Evolutionary conservation across 805 yeast species (phyloP), one percentile per base, ranked within the genome.

Genomic region (Ogataea zsoltii): DNA sequence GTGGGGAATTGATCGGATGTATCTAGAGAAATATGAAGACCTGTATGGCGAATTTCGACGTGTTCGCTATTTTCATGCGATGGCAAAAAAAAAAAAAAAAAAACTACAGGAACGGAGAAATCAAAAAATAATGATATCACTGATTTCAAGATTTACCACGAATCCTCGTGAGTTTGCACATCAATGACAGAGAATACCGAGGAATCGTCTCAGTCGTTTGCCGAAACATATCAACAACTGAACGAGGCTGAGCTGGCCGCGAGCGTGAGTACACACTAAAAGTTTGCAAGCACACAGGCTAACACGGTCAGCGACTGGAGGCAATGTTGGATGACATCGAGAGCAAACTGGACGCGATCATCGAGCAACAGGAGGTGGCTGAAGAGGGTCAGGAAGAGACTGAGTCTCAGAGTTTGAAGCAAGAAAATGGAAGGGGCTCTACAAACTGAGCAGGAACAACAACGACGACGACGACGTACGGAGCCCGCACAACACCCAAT

Each of bases 211-310:
- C 53, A 57, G 15, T 74, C 71, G 42, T 63, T 82, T 41, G 78
- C 79, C 6, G 80, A 80, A 13, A 76, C 88, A 0, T 79, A 79
- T 60, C 71, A 77, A 54, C 76, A 82, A 55, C 64, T 86, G 36
- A 74, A 74, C 43, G 85, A 83, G 46, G 94, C 89, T 2, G 94
- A 86, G 60, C 61, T 67, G 47, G 83, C 88, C 1, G 81, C 85
- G 2, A 66, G 72, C 3, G 78, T 68, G 59, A 41, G 74, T 68
- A 29, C 12, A 7, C 23, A 4, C 30, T n/a, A 7, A 18, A 14
- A 16, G 12, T 10, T 5, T 32, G 23, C 19, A n/a, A 10, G 16
- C 4, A 7, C 31, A 7, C 13, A 15, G 32, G 15, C 31, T 10
- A n/a, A 17, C 25, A 13, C 11, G 12, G n/a, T 2, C 38, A 61